Base-by-base conservation (phyloP, 768 basidiomycete genomes). In the Gelatoporia subvermispora region DNA sequence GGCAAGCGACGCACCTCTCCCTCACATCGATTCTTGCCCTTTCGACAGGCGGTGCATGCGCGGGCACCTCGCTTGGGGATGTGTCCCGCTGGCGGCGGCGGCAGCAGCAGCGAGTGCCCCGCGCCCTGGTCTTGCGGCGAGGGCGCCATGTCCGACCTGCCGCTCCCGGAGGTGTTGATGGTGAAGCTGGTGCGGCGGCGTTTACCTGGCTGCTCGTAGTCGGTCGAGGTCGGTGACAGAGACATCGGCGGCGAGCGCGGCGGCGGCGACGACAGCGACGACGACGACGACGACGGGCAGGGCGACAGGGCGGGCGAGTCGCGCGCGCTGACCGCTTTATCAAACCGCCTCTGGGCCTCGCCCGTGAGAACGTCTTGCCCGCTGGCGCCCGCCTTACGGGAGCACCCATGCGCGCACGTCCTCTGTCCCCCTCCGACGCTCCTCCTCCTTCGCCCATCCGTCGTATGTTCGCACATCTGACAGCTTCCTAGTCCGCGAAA, bases 11-110 rank as follows among this genome's bases (percentile, higher is more conserved):
- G 55, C 62, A 89, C 89, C 79, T 91, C 90, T 68, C 90, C 89
- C 72, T 93, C 91, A 64, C 91, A 93, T 65, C 90, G 76, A 73
- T 93, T 93, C 75, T 93, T 93, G 49, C 90, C 90, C 60, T 89
- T 90, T 65, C 90, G 82, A 68, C 90, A 93, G 54, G 85, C 81
- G 15, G 89, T 91, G 65, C 90, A 93, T 47, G 90, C 90, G 54
- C 88, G 75, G 47, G 88, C 87, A n/a, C 90, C 90, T 59, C 89
- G 77, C 76, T 92, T 93, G 38, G 89, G 88, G 56, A 90, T 86
- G 66, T 91, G 86, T n/a, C 73, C 62, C 24, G 73, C 24, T 47
- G 66, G 48, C 43, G 35, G 40, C 17, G 57, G 48, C 20, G 52
- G 47, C 46, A 52, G 50, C 51, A 54, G 45, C 40, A 43, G 25